phyloP scores from a whole-genome alignment of 306 rosid genomes.

The Casuarina glauca region DNA sequence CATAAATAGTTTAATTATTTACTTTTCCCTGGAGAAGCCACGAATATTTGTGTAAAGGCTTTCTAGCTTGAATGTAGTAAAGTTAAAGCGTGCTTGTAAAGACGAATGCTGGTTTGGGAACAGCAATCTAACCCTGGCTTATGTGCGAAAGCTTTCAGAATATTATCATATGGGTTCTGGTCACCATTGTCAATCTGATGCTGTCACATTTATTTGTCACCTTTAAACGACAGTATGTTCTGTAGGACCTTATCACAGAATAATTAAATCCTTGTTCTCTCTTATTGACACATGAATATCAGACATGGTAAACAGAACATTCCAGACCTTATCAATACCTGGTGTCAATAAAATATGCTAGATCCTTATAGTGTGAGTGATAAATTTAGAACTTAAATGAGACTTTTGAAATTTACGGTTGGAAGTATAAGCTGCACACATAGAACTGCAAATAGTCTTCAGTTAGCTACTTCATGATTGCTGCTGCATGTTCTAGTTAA shows the following conservation, averaged over 20 bases:
- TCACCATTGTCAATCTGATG: neutral
- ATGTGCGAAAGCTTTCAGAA: neutral
- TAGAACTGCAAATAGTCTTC: neutral
- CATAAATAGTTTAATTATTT: neutral
- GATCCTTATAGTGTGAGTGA: neutral
- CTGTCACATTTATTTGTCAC: neutral
- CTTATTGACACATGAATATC: neutral
- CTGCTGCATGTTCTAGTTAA: neutral
- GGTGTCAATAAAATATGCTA: neutral
- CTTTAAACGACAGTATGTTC: neutral
- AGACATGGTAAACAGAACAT: neutral
- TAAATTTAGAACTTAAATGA: neutral
- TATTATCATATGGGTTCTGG: neutral
- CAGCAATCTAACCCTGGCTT: neutral
- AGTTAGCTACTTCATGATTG: neutral
- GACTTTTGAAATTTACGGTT: neutral
- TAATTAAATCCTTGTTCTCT: neutral
- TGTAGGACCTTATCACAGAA: neutral
- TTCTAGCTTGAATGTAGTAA: neutral
- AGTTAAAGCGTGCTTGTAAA: neutral
- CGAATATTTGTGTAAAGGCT: neutral
- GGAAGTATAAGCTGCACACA: neutral
- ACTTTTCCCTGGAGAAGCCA: slow-evolving; percentile 3
- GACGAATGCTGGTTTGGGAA: neutral
- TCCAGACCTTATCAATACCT: neutral